phyloP scores from a whole-genome alignment of 164 flowering plant species.

The Liriodendron chinense region DNA sequence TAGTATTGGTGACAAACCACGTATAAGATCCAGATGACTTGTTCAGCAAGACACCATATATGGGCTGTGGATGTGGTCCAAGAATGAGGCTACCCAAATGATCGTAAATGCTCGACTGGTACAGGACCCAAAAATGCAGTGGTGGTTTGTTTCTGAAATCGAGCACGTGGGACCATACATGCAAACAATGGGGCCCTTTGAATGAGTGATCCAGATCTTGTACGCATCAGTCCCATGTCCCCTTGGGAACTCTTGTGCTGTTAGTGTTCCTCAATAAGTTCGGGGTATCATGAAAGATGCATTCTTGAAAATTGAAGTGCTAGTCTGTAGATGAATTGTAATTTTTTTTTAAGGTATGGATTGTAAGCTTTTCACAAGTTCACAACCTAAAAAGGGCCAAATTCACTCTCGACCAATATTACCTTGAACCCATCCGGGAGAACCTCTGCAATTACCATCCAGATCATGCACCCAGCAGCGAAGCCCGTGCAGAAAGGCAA shows the following conservation, averaged over 20 bases:
- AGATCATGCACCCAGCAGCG: slow-evolving; percentile 99
- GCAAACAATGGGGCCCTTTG: not conserved
- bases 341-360: not conserved
- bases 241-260: not conserved
- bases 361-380: no score
- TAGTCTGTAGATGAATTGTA: not conserved
- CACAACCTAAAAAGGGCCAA: no score
- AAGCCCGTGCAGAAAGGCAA: slow-evolving; percentile 95
- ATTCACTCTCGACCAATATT: slow-evolving; percentile 2
- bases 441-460: slow-evolving; percentile 98
- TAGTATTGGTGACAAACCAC: not conserved
- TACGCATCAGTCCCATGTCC: not conserved
- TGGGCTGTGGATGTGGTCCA: not conserved
- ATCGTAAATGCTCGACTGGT: not conserved
- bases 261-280: no score
- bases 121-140: not conserved
- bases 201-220: not conserved
- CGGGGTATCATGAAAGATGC: not conserved
- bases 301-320: not conserved
- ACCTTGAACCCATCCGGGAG: slow-evolving; percentile 98
- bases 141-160: not conserved
- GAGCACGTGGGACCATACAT: no score
- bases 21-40: not conserved
- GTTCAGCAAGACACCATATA: not conserved
- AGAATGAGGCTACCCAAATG: not conserved